A percentile compares a stretch with the other conserved stretches of the same genome.
These are phyloP conservation scores for Danielia reshetovae DNA, from an alignment of 805 yeast species.

Conservation along the genomic window DNA sequence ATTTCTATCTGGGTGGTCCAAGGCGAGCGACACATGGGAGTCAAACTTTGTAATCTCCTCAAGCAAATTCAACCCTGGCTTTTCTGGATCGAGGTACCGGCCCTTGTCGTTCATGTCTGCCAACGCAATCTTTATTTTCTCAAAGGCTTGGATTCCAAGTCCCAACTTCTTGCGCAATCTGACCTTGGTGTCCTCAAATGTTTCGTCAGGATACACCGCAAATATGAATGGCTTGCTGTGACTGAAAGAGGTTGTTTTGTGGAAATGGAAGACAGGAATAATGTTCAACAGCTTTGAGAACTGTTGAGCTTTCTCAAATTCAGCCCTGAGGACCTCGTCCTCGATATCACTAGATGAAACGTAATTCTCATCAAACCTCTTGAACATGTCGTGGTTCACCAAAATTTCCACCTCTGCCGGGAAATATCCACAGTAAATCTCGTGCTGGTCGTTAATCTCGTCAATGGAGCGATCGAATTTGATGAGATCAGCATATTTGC, in stretches of 20 bases:
- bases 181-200: conserved; percentile 53
- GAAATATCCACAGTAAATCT: conserved; percentile 38
- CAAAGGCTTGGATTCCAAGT: conserved; percentile 73
- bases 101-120: conserved; percentile 42
- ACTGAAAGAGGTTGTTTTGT: conserved; percentile 56
- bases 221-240: conserved; percentile 90
- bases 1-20: conserved; percentile 85
- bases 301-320: conserved; percentile 15
- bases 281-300: conserved; percentile 35
- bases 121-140: conserved; percentile 65
- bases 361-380: conserved; percentile 14
- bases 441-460: conserved; percentile 30
- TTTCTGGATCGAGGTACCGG: conserved; percentile 43
- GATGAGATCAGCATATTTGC: conserved; percentile 35
- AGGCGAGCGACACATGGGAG: conserved; percentile 55
- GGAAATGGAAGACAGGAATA: conserved; percentile 72
- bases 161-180: conserved; percentile 72
- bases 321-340: conserved; percentile 19
- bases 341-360: conserved; percentile 19
- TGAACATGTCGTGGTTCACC: conserved; percentile 32
- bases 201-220: conserved; percentile 65
- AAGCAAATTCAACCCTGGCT: conserved; percentile 52
- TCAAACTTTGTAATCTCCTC: conserved; percentile 42
- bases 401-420: conserved; percentile 42
- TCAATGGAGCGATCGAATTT: conserved; percentile 34